Evolutionary conservation across 139 green algal genomes (phyloP).

Genomic region (Auxenochlorella protothecoides): DNA sequence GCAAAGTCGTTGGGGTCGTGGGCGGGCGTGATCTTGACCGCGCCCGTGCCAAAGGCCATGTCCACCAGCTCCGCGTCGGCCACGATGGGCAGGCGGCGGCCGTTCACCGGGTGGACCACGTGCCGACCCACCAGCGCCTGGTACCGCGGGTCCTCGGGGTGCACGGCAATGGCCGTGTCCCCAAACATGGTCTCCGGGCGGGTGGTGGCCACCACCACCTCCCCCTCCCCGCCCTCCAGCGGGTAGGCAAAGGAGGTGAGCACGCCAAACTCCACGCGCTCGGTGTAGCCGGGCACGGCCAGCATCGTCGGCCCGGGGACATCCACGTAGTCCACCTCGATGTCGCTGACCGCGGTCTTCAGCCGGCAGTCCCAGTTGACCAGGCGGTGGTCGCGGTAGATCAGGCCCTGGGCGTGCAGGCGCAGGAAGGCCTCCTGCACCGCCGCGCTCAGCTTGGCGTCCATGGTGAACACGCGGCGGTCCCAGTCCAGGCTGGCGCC

Average conservation of each 20-base stretch:
- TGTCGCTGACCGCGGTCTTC: slow-evolving; percentile 90
- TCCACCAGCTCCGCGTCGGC: slow-evolving; percentile 89
- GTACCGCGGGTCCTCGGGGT: slow-evolving; percentile 78
- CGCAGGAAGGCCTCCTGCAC: slow-evolving; percentile 66
- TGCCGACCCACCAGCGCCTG: slow-evolving; percentile 39
- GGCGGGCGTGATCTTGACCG: slow-evolving; percentile 92
- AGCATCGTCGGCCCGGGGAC: slow-evolving; percentile 63
- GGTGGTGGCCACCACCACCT: slow-evolving; percentile 86
- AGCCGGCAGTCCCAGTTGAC: slow-evolving; percentile 96
- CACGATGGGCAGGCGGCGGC: slow-evolving; percentile 85
- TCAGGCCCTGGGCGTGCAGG: slow-evolving; percentile 61
- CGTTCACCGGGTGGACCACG: slow-evolving; percentile 77
- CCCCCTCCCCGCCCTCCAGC: slow-evolving; percentile 63
- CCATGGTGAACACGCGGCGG: slow-evolving; percentile 88
- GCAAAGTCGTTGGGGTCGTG: slow-evolving; percentile 97
- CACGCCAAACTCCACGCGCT: slow-evolving; percentile 90
- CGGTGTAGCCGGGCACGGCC: slow-evolving; percentile 60
- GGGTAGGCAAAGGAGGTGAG: slow-evolving; percentile 92
- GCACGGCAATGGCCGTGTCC: slow-evolving; percentile 89
- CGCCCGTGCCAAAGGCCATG: slow-evolving; percentile 86
- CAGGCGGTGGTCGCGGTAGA: slow-evolving; percentile 96
- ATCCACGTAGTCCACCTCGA: slow-evolving; percentile 97
- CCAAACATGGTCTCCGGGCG: slow-evolving; percentile 91
- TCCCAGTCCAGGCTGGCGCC: slow-evolving; percentile 86
- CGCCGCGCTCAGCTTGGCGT: slow-evolving; percentile 61